phyloP scores from a whole-genome alignment of 495 filamentous ascomycete genomes.

The Daldinia childiae region DNA sequence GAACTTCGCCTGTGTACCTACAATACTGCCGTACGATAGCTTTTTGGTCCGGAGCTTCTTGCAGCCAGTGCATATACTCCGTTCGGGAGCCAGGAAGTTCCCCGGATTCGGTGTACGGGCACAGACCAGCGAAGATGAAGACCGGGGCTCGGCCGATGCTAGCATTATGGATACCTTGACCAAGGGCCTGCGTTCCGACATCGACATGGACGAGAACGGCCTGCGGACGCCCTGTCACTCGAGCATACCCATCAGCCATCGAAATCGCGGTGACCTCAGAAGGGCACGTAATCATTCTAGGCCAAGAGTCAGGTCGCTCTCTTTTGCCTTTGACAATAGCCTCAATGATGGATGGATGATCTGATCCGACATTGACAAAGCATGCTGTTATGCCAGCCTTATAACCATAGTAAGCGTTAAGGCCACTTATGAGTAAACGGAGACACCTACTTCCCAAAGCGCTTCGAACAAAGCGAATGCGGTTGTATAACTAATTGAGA shows the following conservation, averaged over 20 bases:
- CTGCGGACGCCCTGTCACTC: conserved; percentile 74
- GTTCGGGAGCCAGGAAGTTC: conserved; percentile 77
- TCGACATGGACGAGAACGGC: conserved; percentile 84
- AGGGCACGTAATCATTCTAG: conserved; percentile 78
- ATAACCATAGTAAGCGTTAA: conserved; percentile 5
- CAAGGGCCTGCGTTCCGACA: conserved; percentile 81
- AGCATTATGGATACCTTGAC: conserved; percentile 83
- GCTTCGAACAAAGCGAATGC: conserved; percentile 84
- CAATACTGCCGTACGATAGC: conserved; percentile 81
- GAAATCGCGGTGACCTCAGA: conserved; percentile 77
- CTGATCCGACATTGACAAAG: conserved; percentile 81
- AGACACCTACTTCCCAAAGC: conserved; percentile 65
- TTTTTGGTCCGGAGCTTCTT: conserved; percentile 82
- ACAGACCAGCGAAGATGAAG: conserved; percentile 79
- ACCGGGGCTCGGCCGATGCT: conserved; percentile 76
- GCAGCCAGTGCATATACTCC: conserved; percentile 86
- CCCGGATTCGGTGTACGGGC: conserved; percentile 78
- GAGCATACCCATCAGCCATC: conserved; percentile 82
- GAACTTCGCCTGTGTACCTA: conserved; percentile 77
- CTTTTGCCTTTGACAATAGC: conserved; percentile 77
- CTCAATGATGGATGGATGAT: conserved; percentile 80
- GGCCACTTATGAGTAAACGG: not conserved
- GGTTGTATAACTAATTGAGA: conserved; percentile 64
- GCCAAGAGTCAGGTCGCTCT: conserved; percentile 60
- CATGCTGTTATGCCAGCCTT: conserved; percentile 74